Conservation (phyloP, 768 basidiomycete genomes). For the Austroboletus eburneus region DNA sequence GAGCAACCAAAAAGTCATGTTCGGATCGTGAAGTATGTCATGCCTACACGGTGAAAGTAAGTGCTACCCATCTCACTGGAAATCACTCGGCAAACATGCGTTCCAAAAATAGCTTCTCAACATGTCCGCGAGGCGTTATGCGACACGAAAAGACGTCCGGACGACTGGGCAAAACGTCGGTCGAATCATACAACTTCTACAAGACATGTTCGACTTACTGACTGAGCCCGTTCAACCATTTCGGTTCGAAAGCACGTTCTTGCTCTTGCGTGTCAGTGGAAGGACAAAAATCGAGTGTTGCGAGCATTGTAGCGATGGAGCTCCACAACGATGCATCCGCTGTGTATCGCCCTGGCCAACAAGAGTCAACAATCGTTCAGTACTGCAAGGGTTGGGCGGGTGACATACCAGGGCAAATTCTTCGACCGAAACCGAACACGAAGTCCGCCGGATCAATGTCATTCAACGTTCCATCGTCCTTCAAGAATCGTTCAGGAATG, state of each 20-base stretch:
- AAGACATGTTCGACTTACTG: constrained; percentile 1
- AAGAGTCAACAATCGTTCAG: neutral
- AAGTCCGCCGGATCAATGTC: constrained; percentile 6
- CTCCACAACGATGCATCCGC: constrained; percentile 5
- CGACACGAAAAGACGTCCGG: constrained; percentile 10
- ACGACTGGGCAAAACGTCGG: neutral
- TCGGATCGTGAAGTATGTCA: no score
- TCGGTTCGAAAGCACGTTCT: neutral
- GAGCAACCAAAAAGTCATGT: no score
- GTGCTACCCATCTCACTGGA: no score
- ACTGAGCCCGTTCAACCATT: constrained; percentile 8
- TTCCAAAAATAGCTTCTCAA: neutral
- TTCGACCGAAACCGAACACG: constrained; percentile 13
- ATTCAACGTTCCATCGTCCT: constrained; percentile 5
- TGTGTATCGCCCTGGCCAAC: neutral
- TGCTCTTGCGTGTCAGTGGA: constrained; percentile 1
- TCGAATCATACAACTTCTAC: neutral
- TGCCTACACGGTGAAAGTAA: no score
- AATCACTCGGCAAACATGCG: neutral
- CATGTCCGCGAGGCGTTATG: constrained; percentile 6
- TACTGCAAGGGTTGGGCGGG: no score
- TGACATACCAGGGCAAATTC: constrained; percentile 4
- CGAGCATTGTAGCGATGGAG: constrained; percentile 12
- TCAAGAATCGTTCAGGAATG: constrained; percentile 9
- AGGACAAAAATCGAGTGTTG: constrained; percentile 7